Conservation (phyloP, 257 asterid species). For the Osmanthus fragrans region DNA sequence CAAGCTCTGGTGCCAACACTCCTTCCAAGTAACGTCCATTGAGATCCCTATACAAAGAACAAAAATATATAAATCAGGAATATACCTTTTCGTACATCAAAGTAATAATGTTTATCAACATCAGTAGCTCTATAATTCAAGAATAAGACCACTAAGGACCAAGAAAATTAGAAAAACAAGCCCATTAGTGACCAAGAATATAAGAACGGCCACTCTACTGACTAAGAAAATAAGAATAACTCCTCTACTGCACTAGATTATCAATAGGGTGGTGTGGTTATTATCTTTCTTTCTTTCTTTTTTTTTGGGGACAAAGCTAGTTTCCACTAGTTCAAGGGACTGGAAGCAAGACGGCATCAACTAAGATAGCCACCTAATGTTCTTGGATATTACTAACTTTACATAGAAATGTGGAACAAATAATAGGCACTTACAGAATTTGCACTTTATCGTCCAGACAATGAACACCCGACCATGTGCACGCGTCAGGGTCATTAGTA, state of each 20-base stretch:
- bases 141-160: neutral
- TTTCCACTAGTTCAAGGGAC: neutral
- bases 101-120: neutral
- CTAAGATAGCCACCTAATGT: neutral
- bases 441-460: constrained; percentile 47
- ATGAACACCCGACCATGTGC: constrained; percentile 50
- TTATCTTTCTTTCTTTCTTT: neutral
- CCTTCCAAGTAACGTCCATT: constrained; percentile 66
- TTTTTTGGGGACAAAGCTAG: neutral
- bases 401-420: constrained; percentile 29
- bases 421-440: constrained; percentile 62
- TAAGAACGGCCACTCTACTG: neutral
- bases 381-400: constrained; percentile 5
- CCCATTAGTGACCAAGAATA: neutral
- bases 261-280: neutral
- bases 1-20: constrained; percentile 71
- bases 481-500: constrained; percentile 33
- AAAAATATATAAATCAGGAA: constrained; percentile 11
- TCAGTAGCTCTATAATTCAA: neutral
- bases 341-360: neutral
- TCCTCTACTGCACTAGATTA: neutral
- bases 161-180: neutral
- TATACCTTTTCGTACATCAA: neutral
- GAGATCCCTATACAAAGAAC: constrained; percentile 57
- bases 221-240: neutral